These are phyloP conservation scores for Trichoderma sp. DNA, from an alignment of 2,329 filamentous ascomycete genomes.

Conservation along the genomic window DNA sequence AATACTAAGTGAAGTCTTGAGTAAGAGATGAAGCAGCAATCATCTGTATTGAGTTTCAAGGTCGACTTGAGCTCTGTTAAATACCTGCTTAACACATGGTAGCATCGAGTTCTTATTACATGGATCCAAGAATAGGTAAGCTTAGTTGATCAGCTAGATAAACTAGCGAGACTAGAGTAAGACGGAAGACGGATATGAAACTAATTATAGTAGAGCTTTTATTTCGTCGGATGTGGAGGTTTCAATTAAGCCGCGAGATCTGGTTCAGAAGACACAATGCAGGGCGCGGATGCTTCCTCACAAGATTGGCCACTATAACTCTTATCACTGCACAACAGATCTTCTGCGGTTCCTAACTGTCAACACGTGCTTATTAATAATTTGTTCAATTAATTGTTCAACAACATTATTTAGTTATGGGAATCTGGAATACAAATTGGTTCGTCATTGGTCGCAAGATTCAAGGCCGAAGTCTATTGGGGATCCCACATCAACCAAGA, in stretches of 20 bases:
- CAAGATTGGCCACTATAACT: background rate
- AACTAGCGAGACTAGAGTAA: background rate
- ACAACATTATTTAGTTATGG: background rate
- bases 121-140: background rate
- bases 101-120: background rate
- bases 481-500: background rate
- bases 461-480: background rate
- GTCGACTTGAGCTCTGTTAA: background rate
- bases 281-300: background rate
- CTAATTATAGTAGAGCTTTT: background rate
- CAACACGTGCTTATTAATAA: background rate
- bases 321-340: background rate
- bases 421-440: background rate
- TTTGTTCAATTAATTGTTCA: background rate
- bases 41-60: background rate
- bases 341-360: background rate
- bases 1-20: background rate
- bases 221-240: background rate
- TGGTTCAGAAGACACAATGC: background rate
- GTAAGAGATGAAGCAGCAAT: background rate
- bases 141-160: background rate
- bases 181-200: background rate
- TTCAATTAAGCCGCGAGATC: background rate
- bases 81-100: background rate
- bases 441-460: background rate